phyloP scores from a whole-genome alignment of 2,329 filamentous ascomycete genomes.

The Gliomastix tumulicola region DNA sequence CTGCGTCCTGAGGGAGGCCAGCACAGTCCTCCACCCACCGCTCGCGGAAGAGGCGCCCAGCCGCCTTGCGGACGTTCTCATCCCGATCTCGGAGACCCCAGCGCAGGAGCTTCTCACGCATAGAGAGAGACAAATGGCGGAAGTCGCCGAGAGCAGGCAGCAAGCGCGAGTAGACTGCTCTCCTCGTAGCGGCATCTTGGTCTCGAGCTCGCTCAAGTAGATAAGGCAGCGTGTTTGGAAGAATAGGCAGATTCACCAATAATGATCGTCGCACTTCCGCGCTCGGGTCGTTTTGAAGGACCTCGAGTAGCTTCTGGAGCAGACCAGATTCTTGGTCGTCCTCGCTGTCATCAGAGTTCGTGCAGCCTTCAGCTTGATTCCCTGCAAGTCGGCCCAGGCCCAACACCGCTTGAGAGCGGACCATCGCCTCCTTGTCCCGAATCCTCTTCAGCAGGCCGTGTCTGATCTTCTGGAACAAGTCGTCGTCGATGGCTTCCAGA shows the following conservation, averaged over 20 bases:
- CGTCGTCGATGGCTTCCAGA: slow-evolving; percentile 85
- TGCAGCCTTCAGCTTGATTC: slow-evolving; percentile 65
- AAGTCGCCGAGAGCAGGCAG: slow-evolving; percentile 90
- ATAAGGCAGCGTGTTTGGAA: slow-evolving; percentile 74
- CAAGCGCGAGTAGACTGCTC: slow-evolving; percentile 80
- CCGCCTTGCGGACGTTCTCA: slow-evolving; percentile 87
- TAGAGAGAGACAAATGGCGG: slow-evolving; percentile 82
- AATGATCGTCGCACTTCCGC: slow-evolving; percentile 87
- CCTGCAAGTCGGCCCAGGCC: slow-evolving; percentile 81
- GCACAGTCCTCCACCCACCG: slow-evolving; percentile 98
- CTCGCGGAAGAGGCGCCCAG: slow-evolving; percentile 82
- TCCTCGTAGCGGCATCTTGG: slow-evolving; percentile 73
- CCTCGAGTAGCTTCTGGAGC: slow-evolving; percentile 75
- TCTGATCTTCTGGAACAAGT: slow-evolving; percentile 76
- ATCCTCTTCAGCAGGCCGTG: slow-evolving; percentile 77
- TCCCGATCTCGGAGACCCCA: slow-evolving; percentile 95
- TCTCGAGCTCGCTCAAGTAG: slow-evolving; percentile 88
- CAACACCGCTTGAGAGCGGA: slow-evolving; percentile 85
- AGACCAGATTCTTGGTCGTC: slow-evolving; percentile 58
- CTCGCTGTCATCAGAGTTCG: slow-evolving; percentile 64
- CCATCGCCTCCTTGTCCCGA: slow-evolving; percentile 87
- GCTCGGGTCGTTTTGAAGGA: slow-evolving; percentile 88
- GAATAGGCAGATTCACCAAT: slow-evolving; percentile 82
- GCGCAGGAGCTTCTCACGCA: slow-evolving; percentile 89
- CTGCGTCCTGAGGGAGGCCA: slow-evolving; percentile 50